These are phyloP conservation scores for Penicillium glabrum DNA, from an alignment of 2,329 filamentous ascomycete species.

Conservation along the genomic window DNA sequence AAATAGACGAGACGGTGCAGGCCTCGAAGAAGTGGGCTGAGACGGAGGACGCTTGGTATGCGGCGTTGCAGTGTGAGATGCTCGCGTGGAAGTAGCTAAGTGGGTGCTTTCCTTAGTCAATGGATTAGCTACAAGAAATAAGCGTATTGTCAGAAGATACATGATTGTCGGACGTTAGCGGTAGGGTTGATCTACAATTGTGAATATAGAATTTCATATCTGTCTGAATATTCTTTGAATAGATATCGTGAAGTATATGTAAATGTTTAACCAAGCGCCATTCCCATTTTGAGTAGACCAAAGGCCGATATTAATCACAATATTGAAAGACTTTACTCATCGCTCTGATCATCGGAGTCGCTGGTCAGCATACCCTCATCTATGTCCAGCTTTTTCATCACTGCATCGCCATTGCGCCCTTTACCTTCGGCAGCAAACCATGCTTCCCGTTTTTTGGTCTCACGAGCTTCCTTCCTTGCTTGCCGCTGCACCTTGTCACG, in stretches of 20 bases:
- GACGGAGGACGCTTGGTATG: too few relatives aligned
- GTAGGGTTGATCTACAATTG: not conserved
- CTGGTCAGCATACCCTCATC: constrained; percentile 35
- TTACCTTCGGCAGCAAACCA: constrained; percentile 48
- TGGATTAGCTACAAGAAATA: too few relatives aligned
- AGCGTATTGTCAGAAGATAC: too few relatives aligned
- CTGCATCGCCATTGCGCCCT: constrained; percentile 41
- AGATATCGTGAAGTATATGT: not conserved
- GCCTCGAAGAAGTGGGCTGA: too few relatives aligned
- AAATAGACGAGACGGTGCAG: too few relatives aligned
- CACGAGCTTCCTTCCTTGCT: constrained; percentile 41
- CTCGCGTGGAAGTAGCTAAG: too few relatives aligned
- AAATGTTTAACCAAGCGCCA: not conserved
- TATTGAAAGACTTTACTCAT: constrained; percentile 21
- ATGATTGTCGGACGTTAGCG: too few relatives aligned
- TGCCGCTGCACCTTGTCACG: constrained; percentile 33
- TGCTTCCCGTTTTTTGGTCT: constrained; percentile 40
- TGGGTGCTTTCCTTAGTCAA: too few relatives aligned
- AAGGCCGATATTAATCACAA: not conserved
- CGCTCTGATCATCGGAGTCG: constrained; percentile 37
- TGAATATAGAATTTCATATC: not conserved
- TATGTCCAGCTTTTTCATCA: constrained; percentile 40
- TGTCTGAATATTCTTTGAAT: not conserved
- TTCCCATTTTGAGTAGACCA: not conserved
- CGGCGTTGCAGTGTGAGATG: too few relatives aligned